These are phyloP conservation scores for Alternaria sp. DNA, from an alignment of 2,329 filamentous ascomycete species.

Conservation along the genomic window DNA sequence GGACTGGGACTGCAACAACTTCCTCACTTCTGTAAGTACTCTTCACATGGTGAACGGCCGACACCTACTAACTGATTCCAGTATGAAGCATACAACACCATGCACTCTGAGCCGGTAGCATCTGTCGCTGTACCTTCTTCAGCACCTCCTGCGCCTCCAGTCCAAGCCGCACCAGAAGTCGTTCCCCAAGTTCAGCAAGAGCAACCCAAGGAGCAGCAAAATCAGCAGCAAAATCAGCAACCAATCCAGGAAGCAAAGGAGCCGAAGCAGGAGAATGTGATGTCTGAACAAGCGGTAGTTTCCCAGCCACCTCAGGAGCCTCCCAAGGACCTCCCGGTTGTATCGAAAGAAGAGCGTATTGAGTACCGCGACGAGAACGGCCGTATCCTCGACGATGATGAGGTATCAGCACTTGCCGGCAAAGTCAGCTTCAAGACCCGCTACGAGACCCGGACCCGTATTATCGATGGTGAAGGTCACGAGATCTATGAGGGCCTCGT, in stretches of 20 bases:
- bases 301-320: conserved; percentile 38
- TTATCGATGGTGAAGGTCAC: conserved; percentile 82
- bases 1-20: conserved; percentile 99
- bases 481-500: conserved; percentile 67
- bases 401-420: conserved; percentile 84
- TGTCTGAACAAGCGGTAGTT: conserved; percentile 41
- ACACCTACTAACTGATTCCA: conserved; percentile 19
- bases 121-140: conserved; percentile 39
- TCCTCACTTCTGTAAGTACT: conserved; percentile 81
- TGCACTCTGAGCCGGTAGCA: conserved; percentile 24
- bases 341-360: conserved; percentile 77
- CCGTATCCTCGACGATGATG: conserved; percentile 82
- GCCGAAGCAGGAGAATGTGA: conserved; percentile 29
- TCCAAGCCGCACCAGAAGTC: conserved; percentile 17
- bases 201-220: conserved; percentile 14
- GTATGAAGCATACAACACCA: conserved; percentile 44
- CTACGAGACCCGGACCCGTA: conserved; percentile 90
- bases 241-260: conserved; percentile 16
- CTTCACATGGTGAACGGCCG: conserved; percentile 8
- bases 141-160: conserved; percentile 31
- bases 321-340: conserved; percentile 44
- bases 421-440: conserved; percentile 95
- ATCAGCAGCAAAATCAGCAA: conserved; percentile 12
- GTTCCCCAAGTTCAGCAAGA: conserved; percentile 19
- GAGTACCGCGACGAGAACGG: conserved; percentile 96